Evolutionary conservation across 805 yeast species (phyloP).

Genomic region (Schwanniomyces pseudopolymorphus): DNA sequence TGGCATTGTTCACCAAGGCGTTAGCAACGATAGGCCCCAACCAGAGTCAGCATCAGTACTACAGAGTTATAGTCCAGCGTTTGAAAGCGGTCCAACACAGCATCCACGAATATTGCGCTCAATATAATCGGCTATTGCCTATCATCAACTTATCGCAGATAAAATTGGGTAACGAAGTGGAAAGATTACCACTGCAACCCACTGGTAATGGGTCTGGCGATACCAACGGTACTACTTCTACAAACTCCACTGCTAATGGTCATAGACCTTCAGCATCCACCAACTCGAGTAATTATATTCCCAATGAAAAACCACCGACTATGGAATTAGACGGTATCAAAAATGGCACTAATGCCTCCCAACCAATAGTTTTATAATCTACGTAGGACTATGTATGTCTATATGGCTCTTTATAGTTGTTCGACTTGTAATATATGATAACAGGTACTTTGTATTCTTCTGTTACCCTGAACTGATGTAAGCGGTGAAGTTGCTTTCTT

Average conservation of each 20-base stretch:
- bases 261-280: background rate
- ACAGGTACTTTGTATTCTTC: background rate
- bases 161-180: conserved; percentile 51
- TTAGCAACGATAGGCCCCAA: conserved; percentile 32
- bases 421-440: background rate
- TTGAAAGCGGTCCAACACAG: conserved; percentile 37
- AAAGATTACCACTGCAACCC: conserved; percentile 28
- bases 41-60: conserved; percentile 36
- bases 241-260: background rate
- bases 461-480: conserved; percentile 1
- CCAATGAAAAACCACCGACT: background rate
- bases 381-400: background rate
- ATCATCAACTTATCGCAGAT: conserved; percentile 51
- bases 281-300: too few species aligned
- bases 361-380: conserved; percentile 11
- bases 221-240: background rate
- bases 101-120: conserved; percentile 42
- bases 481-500: conserved; percentile 1
- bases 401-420: background rate
- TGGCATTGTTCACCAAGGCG: conserved; percentile 37
- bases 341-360: conserved; percentile 3
- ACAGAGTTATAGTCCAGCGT: conserved; percentile 32
- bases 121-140: conserved; percentile 48
- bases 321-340: background rate
- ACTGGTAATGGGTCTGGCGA: background rate